Evolutionary conservation across 2,329 filamentous ascomycete species (phyloP).

Genomic region (Ophidiomyces ophidiicola): DNA sequence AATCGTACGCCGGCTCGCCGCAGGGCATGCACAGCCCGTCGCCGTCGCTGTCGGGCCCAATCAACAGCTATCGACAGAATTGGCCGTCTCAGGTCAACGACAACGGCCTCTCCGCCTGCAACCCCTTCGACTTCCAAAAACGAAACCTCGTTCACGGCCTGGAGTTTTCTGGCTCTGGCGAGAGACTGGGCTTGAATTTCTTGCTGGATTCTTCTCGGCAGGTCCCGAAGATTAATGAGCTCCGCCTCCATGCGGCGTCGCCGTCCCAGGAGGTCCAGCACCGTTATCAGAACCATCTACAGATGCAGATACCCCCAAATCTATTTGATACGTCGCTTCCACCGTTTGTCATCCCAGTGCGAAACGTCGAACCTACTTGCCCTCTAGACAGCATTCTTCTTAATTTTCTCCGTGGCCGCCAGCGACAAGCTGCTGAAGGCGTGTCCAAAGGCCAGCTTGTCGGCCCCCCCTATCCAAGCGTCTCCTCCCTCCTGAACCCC

Average conservation of each 20-base stretch:
- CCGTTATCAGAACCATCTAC: slow-evolving; percentile 18
- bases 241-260: slow-evolving; percentile 23
- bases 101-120: slow-evolving; percentile 1
- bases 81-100: slow-evolving; percentile 2
- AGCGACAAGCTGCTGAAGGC: slow-evolving; percentile 54
- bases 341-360: slow-evolving; percentile 36
- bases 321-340: slow-evolving; percentile 18
- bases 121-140: slow-evolving; percentile 32
- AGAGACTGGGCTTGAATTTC: slow-evolving; percentile 61
- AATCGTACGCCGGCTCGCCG: slow-evolving; percentile 20
- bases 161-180: slow-evolving; percentile 45
- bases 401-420: slow-evolving; percentile 61
- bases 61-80: slow-evolving; percentile 9
- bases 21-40: slow-evolving; percentile 37
- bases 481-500: slow-evolving; percentile 66
- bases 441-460: slow-evolving; percentile 53
- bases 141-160: slow-evolving; percentile 42
- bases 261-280: slow-evolving; percentile 18
- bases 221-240: slow-evolving; percentile 41
- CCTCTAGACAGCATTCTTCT: slow-evolving; percentile 67
- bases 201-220: slow-evolving; percentile 50
- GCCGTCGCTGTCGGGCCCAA: slow-evolving; percentile 8
- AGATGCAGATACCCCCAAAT: not conserved
- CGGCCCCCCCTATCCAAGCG: slow-evolving; percentile 67
- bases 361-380: slow-evolving; percentile 57